Conservation (phyloP, 768 basidiomycete genomes). For the Suillus variegatus region DNA sequence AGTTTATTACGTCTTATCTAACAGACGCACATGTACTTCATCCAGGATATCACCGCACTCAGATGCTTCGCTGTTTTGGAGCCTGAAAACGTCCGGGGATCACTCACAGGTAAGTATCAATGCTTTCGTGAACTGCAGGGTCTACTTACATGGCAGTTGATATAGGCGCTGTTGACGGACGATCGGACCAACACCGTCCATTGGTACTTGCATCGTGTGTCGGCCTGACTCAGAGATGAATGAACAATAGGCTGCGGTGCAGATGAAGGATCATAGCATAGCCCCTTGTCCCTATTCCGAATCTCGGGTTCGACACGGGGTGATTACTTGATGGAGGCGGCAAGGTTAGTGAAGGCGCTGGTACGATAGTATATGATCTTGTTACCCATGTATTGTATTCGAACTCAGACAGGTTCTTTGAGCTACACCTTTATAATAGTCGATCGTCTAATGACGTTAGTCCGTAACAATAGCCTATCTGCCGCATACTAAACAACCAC, state of each 20-base stretch:
- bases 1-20: neutral
- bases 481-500: conserved; percentile 21
- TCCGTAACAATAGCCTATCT: neutral
- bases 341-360: neutral
- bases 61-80: neutral
- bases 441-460: neutral
- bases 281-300: neutral
- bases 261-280: neutral
- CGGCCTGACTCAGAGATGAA: neutral
- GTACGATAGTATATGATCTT: neutral
- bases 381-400: neutral
- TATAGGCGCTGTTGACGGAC: neutral
- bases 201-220: conserved; percentile 8
- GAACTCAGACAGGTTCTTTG: conserved; percentile 1
- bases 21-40: neutral
- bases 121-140: neutral
- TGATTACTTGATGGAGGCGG: neutral
- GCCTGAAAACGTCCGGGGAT: neutral
- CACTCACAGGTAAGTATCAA: neutral
- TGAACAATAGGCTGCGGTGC: neutral
- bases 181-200: conserved; percentile 1
- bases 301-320: neutral
- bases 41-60: conserved; percentile 6
- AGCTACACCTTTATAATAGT: neutral
- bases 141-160: neutral